Evolutionary conservation across 2,329 filamentous ascomycete genomes (phyloP), one percentile per base, ranked within the genome.

Genomic region (Fusarium sp.): DNA sequence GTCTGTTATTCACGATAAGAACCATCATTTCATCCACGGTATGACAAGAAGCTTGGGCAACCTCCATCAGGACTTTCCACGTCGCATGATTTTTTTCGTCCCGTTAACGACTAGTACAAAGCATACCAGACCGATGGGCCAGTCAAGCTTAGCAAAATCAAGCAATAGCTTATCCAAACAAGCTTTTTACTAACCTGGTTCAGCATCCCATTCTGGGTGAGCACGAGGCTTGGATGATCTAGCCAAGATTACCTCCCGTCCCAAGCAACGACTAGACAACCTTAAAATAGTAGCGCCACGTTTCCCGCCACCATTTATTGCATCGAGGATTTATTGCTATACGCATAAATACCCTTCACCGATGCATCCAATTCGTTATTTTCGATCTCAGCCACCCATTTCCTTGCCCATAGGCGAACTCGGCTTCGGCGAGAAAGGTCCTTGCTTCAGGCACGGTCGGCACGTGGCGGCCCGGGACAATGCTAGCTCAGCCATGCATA

Each of bases 1-100:
- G 17, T 38, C 1, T 1, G 17, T 38, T 10, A 38, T 18, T 38
- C 2, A 38, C 4, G 9, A 38, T 11, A 38, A 38, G 17, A 38
- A 11, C 8, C 3, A 8, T 14, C 1, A 4, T n/a, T 42, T 15
- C 6, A 8, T 12, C 6, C 15, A 8, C 22, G 4, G 7, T 8
- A n/a, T 11, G 5, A 11, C 5, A 8, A 11, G n/a, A 17, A 44
- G 15, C 2, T 0, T 2, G 15, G n/a, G 6, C 11, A 5, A 7
- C 2, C 3, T 10, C 8, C 10, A 8, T 5, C 17, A 0, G 41
- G n/a, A 44, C 41, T 18, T 13, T 24, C 6, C 0, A 18, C 5
- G 17, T 26, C n/a, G 11, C n/a, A 18, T 13, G 11, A 0, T 1
- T 18, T 24, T 24, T 18, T 7, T 1, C 3, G n/a, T 26, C 24